Evolutionary conservation across 2,329 filamentous ascomycete genomes (phyloP), one percentile per base, ranked within the genome.

Genomic region (Claviceps cyperi): DNA sequence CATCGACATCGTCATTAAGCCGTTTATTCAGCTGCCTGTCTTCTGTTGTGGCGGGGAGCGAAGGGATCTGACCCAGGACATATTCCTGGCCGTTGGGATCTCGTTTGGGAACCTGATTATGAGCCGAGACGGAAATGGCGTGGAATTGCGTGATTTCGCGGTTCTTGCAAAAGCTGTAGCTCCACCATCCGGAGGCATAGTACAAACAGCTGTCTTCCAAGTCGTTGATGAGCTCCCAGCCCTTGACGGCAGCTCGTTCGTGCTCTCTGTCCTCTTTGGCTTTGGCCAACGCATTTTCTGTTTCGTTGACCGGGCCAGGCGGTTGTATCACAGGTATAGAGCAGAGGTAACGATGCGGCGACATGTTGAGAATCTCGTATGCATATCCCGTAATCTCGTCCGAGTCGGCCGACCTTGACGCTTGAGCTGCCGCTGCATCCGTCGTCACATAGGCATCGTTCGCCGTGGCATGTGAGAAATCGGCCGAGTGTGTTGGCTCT

Each of bases 101-200:
- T 58, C 86, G 83, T 44, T 83, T 75, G 0, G 90, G 90, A 22
- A 86, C 83, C 11, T 84, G 78, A 3, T 82, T 81, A 52, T 81
- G 80, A 43, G 79, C 75, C 17, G 67, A 68, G 2, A 80, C 80
- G 1, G 87, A 78, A 52, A 91, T 69, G 43, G 88, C 87, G 64
- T 96, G 90, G 66, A 94, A 96, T 66, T 96, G 90, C 60, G 86
- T 84, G 54, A 96, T 83, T 55, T 91, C 81, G 54, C 83, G 77
- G 62, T 86, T 86, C 68, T 94, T 92, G 72, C 90, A 96, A 66
- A 95, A 95, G 58, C 83, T 85, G 67, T 96, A 96, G 61, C 85
- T 92, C 90, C 90, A 96, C 90, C 90, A 96, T 0, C 90, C 90
- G 1, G 81, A 85, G 56, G 89, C 70, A 55, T 74, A 79, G 69